These are phyloP conservation scores for Ambrosiella xylebori DNA, from an alignment of 2,329 filamentous ascomycete genomes.

Conservation along the genomic window DNA sequence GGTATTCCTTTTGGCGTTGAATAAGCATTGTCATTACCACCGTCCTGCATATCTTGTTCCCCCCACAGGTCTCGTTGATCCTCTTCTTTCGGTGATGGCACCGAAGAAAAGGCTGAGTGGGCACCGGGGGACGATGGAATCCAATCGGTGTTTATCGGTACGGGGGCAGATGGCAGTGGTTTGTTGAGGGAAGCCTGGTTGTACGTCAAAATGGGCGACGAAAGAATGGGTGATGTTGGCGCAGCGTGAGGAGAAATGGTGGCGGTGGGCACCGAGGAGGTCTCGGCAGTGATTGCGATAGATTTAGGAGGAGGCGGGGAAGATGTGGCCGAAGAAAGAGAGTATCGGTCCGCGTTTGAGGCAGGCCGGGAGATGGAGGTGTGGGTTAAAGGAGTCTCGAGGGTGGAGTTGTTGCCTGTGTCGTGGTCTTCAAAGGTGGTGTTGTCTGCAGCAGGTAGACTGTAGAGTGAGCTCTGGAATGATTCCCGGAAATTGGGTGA, in stretches of 20 bases:
- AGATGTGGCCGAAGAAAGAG: conserved; percentile 14
- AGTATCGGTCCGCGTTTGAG: not conserved
- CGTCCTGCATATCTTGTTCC: not conserved
- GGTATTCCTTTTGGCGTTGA: conserved; percentile 21
- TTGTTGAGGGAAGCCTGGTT: conserved; percentile 31
- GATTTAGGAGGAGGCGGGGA: conserved; percentile 20
- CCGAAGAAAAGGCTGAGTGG: conserved; percentile 34
- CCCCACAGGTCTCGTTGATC: not conserved
- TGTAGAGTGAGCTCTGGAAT: conserved; percentile 13
- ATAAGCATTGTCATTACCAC: conserved; percentile 12
- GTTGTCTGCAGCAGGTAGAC: conserved; percentile 2
- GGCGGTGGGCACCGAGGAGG: conserved; percentile 4
- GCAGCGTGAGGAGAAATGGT: conserved; percentile 14
- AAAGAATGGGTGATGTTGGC: conserved; percentile 11
- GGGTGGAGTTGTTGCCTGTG: conserved; percentile 5
- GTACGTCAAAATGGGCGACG: conserved; percentile 18
- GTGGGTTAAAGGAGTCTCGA: conserved; percentile 9
- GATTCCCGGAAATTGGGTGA: conserved; percentile 14
- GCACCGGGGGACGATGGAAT: conserved; percentile 16
- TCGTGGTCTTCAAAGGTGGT: conserved; percentile 3
- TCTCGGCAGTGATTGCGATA: conserved; percentile 14
- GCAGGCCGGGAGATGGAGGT: not conserved
- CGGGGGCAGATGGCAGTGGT: conserved; percentile 36
- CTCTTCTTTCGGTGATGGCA: conserved; percentile 31
- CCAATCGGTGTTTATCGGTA: no score